Percentiles rank a stretch among this genome's conserved stretches.
Conservation (phyloP, 345 rosid species). For the Theobroma cacao region DNA sequence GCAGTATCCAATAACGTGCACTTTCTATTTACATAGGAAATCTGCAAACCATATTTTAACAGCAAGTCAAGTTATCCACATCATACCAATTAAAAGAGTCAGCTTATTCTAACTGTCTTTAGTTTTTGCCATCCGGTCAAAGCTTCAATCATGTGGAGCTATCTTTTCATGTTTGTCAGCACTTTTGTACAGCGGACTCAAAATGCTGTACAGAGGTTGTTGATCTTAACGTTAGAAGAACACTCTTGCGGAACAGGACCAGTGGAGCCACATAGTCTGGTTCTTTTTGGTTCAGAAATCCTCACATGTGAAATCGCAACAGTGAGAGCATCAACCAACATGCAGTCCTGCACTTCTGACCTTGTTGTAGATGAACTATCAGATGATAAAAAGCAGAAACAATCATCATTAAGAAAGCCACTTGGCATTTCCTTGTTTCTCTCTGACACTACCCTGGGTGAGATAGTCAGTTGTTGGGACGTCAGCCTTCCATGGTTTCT, state of each 20-base stretch:
- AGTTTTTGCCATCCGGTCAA: neutral
- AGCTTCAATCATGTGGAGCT: neutral
- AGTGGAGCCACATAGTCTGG: conserved; percentile 6
- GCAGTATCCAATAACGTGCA: neutral
- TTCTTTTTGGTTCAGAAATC: conserved; percentile 14
- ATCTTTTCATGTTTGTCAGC: neutral
- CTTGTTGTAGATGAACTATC: neutral
- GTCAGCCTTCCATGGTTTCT: neutral
- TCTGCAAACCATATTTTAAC: neutral
- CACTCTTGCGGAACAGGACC: neutral
- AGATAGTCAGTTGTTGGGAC: neutral
- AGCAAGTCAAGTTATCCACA: neutral
- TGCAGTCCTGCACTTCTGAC: conserved; percentile 3
- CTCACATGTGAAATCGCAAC: neutral
- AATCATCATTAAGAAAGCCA: neutral
- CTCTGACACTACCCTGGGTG: neutral
- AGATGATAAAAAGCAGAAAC: neutral
- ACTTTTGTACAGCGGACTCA: conserved; percentile 1
- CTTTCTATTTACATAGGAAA: neutral
- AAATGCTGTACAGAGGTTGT: conserved; percentile 19
- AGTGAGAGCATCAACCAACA: conserved; percentile 8
- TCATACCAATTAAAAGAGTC: neutral
- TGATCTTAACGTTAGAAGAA: conserved; percentile 10
- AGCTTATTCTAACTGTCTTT: neutral
- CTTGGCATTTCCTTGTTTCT: neutral